Evolutionary conservation across 2,329 filamentous ascomycete genomes (phyloP).

Genomic region (Monosporascus sp.): DNA sequence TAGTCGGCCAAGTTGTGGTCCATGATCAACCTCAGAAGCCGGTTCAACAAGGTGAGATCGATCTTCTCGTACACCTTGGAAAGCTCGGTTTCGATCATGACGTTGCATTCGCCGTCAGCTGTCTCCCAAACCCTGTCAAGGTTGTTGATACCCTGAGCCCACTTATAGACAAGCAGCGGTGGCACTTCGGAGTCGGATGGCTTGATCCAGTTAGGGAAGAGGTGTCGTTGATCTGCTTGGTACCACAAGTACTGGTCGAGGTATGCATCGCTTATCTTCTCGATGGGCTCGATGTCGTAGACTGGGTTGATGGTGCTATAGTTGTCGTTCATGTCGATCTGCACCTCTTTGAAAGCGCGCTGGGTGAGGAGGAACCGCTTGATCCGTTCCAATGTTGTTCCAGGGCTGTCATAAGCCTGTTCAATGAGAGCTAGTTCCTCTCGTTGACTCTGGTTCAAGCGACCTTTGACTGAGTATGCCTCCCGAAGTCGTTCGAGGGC

Average conservation of each 20-base stretch:
- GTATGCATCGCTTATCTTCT: constrained; percentile 99
- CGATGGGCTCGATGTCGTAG: constrained; percentile 97
- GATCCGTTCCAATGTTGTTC: constrained; percentile 91
- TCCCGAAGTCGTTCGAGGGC: constrained; percentile 89
- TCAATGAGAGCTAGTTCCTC: constrained; percentile 96
- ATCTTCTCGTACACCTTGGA: constrained; percentile 99
- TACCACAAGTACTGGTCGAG: constrained; percentile 99
- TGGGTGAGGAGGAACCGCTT: constrained; percentile 97
- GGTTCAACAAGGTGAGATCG: constrained; percentile 90
- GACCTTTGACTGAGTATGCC: constrained; percentile 94
- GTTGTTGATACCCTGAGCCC: constrained; percentile 99
- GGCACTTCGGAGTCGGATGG: constrained; percentile 97
- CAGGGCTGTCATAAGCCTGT: constrained; percentile 96
- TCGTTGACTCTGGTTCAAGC: constrained; percentile 93
- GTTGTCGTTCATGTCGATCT: constrained; percentile 99
- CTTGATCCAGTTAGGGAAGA: constrained; percentile 99
- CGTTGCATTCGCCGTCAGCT: constrained; percentile 91
- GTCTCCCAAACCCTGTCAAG: constrained; percentile 92
- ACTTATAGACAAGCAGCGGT: constrained; percentile 91
- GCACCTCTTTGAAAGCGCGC: constrained; percentile 97
- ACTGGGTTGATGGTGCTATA: constrained; percentile 99
- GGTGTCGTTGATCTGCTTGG: constrained; percentile 91
- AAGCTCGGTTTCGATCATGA: constrained; percentile 95
- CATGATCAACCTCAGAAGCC: constrained; percentile 91
- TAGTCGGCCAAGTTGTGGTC: constrained; percentile 99